Evolutionary conservation across 768 basidiomycete species (phyloP), one percentile per base, ranked within the genome.

Genomic region (Lentinula edodes): DNA sequence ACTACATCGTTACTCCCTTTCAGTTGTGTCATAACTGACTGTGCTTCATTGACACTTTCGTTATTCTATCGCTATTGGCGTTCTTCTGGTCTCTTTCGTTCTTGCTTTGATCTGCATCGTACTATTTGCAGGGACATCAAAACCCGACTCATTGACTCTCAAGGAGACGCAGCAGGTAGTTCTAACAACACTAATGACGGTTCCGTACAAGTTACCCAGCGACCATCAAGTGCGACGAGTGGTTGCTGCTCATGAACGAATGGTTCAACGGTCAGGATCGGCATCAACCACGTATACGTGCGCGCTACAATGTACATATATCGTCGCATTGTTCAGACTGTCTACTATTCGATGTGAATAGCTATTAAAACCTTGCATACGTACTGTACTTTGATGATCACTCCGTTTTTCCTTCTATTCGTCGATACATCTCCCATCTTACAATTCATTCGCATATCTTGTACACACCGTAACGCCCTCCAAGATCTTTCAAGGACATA

Each of bases 121-220:
- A 65, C 45, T 8, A 9, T 52, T 41, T 54, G 41, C 71, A 95
- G 96, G 71, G 96, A 97, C 72, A 98, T 98, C 83, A 99, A 98
- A 80, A 84, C 92, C 54, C 92, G 97, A 52, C 81, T 98, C 66
- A 98, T 98, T 71, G 97, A 98, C 75, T 93, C 95, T 12, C 90
- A 93, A 75, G 88, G 84, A 23, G 90, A 91, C 52, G 78, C 78
- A 23, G 73, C 76, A 20, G 78, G 75, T 43, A 70, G 80, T 13
- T 60, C 70, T 35, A 76, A 74, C 38, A 72, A 74, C 38, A 68
- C 75, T n/a, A 67, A 75, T 15, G 80, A 83, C 43, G 87, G 85
- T 39, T 82, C 87, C 18, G 83, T 90, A 50, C 83, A 82, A 64
- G 87, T 89, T 65, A 86, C 84, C 68, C 86, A 86, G 67, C 84